Evolutionary conservation across 2,329 filamentous ascomycete species (phyloP), one percentile per base, ranked within the genome.

Genomic region (Cladosporium austrohemisphaericum): DNA sequence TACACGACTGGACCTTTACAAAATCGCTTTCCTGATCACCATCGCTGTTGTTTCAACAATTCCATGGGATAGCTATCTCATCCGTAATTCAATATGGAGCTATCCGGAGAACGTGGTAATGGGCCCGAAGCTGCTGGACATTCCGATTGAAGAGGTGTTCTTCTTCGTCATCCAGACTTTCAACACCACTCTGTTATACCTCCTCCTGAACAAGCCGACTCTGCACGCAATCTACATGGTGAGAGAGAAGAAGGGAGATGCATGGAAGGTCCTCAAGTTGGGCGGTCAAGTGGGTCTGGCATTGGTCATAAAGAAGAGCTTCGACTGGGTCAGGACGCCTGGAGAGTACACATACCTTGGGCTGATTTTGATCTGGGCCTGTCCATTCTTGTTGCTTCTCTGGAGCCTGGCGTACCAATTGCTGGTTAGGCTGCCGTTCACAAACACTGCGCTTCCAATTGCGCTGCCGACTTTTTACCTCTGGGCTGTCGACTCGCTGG

Each of bases 101-200:
- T 90, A 88, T 60, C 85, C 85, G 1, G 68, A 74, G 9, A 71
- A 81, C 59, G 84, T 79, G 16, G 78, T 88, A 25, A 60, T 84
- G 28, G 86, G 85, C 0, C 74, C 74, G 0, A 83, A 74, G 1
- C 62, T 87, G 13, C 79, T 79, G 58, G 70, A 72, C n/a, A 85
- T 89, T 14, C 85, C 86, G 0, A 65, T 76, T 4, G 86, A 89
- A 60, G 85, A 89, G 63, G 67, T 88, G 4, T 88, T 88, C 68
- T 89, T 89, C 74, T 89, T 89, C 63, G 68, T 86, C 16, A 79
- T 89, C 19, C 86, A 89, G 67, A 88, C 85, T 1, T 88, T 86
- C 65, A 86, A 81, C 60, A 87, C 85, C 0, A 76, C 80, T 0
- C 67, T 88, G 41, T 63, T 89, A 7, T 89, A 88, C 59, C 72